These are phyloP conservation scores for Cercophora scortea DNA, from an alignment of 495 filamentous ascomycete genomes.

Conservation along the genomic window DNA sequence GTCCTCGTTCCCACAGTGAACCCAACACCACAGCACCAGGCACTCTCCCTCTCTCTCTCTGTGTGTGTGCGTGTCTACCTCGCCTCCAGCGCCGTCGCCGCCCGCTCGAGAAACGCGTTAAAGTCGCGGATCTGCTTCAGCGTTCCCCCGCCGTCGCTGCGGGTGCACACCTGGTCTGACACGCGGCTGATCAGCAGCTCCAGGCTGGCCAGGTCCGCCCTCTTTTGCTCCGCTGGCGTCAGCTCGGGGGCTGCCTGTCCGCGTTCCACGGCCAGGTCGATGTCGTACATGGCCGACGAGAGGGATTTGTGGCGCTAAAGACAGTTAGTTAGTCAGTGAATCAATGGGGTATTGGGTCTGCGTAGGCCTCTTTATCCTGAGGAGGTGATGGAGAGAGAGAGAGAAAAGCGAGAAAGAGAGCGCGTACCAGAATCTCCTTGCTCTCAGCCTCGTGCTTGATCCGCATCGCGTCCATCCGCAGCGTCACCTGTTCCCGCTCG, in stretches of 20 bases:
- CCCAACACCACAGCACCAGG: no score
- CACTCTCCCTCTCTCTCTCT: no score
- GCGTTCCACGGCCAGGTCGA: constrained; percentile 45
- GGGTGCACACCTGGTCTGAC: constrained; percentile 34
- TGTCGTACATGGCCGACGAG: constrained; percentile 46
- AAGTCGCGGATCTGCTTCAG: constrained; percentile 48
- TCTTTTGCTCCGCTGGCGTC: constrained; percentile 28
- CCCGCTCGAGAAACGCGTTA: constrained; percentile 48
- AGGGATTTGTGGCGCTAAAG: constrained; percentile 38
- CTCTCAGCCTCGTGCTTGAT: constrained; percentile 48
- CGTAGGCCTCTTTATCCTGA: no score
- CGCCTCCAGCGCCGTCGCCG: constrained; percentile 40
- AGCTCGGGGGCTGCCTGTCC: constrained; percentile 33
- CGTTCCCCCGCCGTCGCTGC: constrained; percentile 36
- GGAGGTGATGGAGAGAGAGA: no score
- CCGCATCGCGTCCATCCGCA: constrained; percentile 63
- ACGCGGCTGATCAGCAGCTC: constrained; percentile 43
- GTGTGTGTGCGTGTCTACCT: constrained; percentile 7
- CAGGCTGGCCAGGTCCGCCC: constrained; percentile 34
- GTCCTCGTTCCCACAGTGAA: no score
- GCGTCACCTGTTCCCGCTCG: constrained; percentile 57
- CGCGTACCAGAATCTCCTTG: constrained; percentile 36
- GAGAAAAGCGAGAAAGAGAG: not conserved
- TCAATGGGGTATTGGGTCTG: not conserved
- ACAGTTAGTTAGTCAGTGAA: constrained; percentile 1